A percentile compares a stretch with the other conserved stretches of the same genome.
Conservation (phyloP, 1,284 basidiomycete genomes). For the Acaromyces ingoldii region DNA sequence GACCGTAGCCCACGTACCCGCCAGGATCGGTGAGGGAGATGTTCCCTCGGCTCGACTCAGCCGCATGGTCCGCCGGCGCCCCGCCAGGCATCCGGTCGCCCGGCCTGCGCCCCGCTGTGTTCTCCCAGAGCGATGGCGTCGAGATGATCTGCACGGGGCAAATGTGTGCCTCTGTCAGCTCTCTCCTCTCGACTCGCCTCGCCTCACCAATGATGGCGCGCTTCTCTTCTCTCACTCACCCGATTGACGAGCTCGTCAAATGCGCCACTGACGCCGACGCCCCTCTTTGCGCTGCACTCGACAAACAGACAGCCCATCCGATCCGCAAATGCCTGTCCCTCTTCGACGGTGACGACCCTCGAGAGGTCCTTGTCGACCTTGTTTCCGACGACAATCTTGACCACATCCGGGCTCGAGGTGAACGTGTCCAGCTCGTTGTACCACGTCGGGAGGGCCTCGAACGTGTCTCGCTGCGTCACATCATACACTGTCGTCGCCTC, state of each 20-base stretch:
- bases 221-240: conserved; percentile 11
- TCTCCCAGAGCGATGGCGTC: conserved; percentile 42
- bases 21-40: conserved; percentile 27
- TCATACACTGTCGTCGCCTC: conserved; percentile 70
- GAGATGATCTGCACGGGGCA: conserved; percentile 30
- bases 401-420: conserved; percentile 65
- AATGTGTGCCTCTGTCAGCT: not conserved
- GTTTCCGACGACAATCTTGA: conserved; percentile 89
- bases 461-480: conserved; percentile 81
- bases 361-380: conserved; percentile 93
- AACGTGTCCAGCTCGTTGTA: conserved; percentile 92
- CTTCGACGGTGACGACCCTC: conserved; percentile 72
- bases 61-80: conserved; percentile 34
- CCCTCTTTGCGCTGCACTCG: conserved; percentile 59
- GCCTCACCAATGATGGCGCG: not conserved
- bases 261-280: conserved; percentile 39
- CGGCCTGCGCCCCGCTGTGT: conserved; percentile 33
- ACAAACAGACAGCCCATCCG: conserved; percentile 78
- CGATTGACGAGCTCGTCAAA: conserved; percentile 47
- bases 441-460: conserved; percentile 87
- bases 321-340: conserved; percentile 74
- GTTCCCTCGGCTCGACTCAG: conserved; percentile 32
- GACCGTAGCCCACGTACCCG: conserved; percentile 23
- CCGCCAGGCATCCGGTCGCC: conserved; percentile 50
- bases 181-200: not conserved